Evolutionary conservation across 1,284 basidiomycete species (phyloP), one percentile per base, ranked within the genome.

Genomic region (Violaceomyces palustris): DNA sequence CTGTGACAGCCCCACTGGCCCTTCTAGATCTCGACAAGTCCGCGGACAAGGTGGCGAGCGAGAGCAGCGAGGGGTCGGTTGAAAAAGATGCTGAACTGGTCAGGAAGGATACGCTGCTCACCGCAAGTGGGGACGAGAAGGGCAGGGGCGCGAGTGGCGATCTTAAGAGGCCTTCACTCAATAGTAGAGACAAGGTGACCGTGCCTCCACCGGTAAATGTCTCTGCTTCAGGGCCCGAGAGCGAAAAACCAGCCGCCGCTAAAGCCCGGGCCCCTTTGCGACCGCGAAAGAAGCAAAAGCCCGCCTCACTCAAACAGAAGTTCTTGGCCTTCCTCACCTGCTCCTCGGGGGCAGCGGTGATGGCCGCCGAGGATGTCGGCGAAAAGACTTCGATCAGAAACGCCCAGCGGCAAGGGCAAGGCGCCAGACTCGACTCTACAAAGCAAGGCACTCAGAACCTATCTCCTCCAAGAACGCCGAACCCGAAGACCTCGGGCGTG

Each of bases 311-410:
- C n/a, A 45, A 29, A 6, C 40, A 45, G 31, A 42, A 41, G 14
- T 19, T 65, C 3, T 29, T 63, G 6, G 62, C 62, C n/a, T 36
- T 62, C 32, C 44, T 65, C 23, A 65, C 62, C 4, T 65, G 62
- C 19, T 60, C 60, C 6, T 47, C 47, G 1, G 60, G 39, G 12
- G 41, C 58, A 1, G 29, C 41, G 1, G 34, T 29, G 6, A 46
- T 37, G 6, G 62, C 53, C 8, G 43, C 42, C 4, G 41, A 50
- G 8, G 62, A 65, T 35, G 47, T 53, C 46, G 41, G 32, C 15
- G 50, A 53, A 14, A 53, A 58, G 47, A 39, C n/a, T n/a, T n/a
- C n/a, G n/a, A n/a, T n/a, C n/a, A n/a, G n/a, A n/a, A n/a, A n/a
- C n/a, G n/a, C n/a, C n/a, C n/a, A n/a, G 29, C 29, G 11, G 14